Conservation (phyloP, 2,329 filamentous ascomycete genomes). For the Arthrobotrys musiformis region DNA sequence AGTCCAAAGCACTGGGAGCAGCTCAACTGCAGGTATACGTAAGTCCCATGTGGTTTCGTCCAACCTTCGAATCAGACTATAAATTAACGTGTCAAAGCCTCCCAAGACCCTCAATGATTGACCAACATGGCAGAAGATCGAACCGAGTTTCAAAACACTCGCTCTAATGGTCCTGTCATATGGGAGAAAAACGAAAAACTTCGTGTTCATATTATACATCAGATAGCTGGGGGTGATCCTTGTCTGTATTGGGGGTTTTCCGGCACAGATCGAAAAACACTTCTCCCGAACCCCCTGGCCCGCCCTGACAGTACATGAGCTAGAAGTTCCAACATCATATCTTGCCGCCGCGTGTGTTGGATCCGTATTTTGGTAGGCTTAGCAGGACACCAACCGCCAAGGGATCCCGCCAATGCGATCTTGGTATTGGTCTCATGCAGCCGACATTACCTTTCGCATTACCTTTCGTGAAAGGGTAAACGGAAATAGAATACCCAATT, state of each 20-base stretch:
- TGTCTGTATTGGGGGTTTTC: neutral
- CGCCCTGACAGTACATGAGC: neutral
- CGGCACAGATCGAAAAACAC: neutral
- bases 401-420: neutral
- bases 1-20: too few species aligned
- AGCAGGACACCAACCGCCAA: neutral
- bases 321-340: slow-evolving; percentile 4
- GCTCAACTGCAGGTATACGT: slow-evolving; percentile 14
- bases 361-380: slow-evolving; percentile 16
- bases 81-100: neutral
- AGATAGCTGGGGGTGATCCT: too few species aligned
- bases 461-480: neutral
- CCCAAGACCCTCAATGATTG: neutral
- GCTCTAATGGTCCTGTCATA: neutral
- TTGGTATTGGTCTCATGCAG: neutral
- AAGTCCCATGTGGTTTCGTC: neutral
- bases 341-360: slow-evolving; percentile 7
- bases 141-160: neutral
- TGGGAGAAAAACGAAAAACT: neutral
- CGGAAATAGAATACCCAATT: neutral
- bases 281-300: neutral
- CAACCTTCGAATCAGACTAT: neutral
- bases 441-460: neutral
- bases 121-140: neutral
- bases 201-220: neutral